Evolutionary conservation across 306 rosid species (phyloP), one percentile per base, ranked within the genome.

Genomic region (Vachellia pachyceras): DNA sequence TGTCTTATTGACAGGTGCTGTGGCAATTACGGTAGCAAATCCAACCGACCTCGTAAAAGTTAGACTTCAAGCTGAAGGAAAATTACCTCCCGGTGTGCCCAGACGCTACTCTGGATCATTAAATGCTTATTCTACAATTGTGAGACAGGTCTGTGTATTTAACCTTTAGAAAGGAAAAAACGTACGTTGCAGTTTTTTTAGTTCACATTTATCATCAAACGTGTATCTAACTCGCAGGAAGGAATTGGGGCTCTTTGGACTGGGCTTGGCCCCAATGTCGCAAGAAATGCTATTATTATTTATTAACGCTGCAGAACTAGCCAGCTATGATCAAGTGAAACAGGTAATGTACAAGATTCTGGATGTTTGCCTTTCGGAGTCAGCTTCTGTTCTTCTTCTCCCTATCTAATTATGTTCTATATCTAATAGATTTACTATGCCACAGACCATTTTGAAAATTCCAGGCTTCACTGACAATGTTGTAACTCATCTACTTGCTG

Each of bases 321-420:
- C 99, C 63, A 95, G 98, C 86, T 95, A 93, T 78, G 99, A 93
- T 87, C 96, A 95, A 93, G 99, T 95, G 89, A 95, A 95, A 84
- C 77, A 95, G 92, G 99, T 91, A 42, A 65, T 64, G 39, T 73
- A 35, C 12, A 41, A 72, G 41, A 37, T 41, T 23, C 47, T 9
- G 7, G 20, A 66, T 52, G 29, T 52, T 54, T 54, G 36, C 68
- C 76, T 68, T 88, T 84, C 72, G 17, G 40, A 69, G 80, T 29
- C 29, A 70, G 71, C 22, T 23, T 47, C 36, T 41, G 20, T 64
- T 80, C 41, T 67, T 69, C n/a, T 37, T 6, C 15, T 49, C 65
- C 61, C 17, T 10, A 64, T 42, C 73, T 33, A 13, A 42, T 64
- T 0, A 18, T 66, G 41, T 76, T 25, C 22, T 47, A 58, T 41